Evolutionary conservation across 148 eudicot species (phyloP), one percentile per base, ranked within the genome.

Genomic region (Linanthus parryae): DNA sequence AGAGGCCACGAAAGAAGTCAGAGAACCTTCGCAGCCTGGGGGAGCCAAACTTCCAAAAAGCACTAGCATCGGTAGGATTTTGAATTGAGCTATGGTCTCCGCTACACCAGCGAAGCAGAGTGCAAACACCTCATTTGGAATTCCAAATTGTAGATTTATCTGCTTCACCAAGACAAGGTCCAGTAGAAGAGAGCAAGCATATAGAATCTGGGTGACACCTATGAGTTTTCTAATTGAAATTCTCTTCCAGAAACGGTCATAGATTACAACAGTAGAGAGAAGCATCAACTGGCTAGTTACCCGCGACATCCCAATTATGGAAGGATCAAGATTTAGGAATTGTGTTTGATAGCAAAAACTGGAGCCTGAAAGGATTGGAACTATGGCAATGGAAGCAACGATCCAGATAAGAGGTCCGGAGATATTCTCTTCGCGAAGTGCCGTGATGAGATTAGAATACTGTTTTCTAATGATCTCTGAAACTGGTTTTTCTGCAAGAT

Each of bases 271-370:
- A 27, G 77, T 37, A 0, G 64, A 61, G 2, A 91, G 72, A 44
- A 91, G 89, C 60, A 81, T 47, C 49, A 77, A 48, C 42, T 91
- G 98, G 35, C 98, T 83, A 1, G 75, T 69, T 27, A 87, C 98
- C 30, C 72, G 67, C 0, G 94, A 87, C 82, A 84, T 67, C 20
- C 98, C 98, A 14, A 91, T 86, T 15, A 84, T 53, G 3, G 76
- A 87, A 20, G 96, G 81, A 34, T 81, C 79, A 17, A 91, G 85
- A 67, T 77, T 66, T 18, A 91, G 71, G 57, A 42, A 67, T 57
- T 84, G 96, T 8, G 85, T 84, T 61, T 91, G 98, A 64, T 84
- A 91, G 63, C 98, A 91, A 44, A 91, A 91, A 17, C 81, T 58
- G 6, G 96, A 83, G 30, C 98, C 98, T 1, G 94, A 81, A 4